Evolutionary conservation across 1,139 yeast species (phyloP), one percentile per base, ranked within the genome.

Genomic region (Taiozyma sp.): DNA sequence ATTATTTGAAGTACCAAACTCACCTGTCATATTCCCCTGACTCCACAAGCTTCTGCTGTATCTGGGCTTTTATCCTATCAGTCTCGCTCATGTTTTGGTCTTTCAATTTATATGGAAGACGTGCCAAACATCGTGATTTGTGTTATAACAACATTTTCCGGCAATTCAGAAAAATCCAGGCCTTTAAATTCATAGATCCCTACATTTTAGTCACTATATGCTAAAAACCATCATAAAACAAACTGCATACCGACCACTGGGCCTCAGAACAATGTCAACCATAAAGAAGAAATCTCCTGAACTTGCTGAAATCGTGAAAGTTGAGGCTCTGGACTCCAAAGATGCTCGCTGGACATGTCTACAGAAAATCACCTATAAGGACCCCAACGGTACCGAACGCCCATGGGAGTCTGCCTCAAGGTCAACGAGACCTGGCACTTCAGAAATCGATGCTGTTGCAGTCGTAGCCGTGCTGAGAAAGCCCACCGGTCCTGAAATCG

Each of bases 361-460:
- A 49, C 71, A 77, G 53, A 85, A 81, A 62, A 76, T 90, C 55
- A 76, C 81, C 53, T 91, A 89, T 67, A 61, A 64, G 19, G 90
- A 85, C 58, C 93, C 96, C 11, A 70, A 71, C 40, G 96, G 96
- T 1, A 66, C 57, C 7, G 62, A 56, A 47, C 59, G 76, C 44
- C 85, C 81, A 48, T 93, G 98, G 97, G 99, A 93, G 69, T 85
- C 84, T 79, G 95, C 96, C 3, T 80, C 88, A 1, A 77, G 99
- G 57, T 78, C 84, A 46, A 91, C 98, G 8, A 75, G 96, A 54
- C 81, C 85, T 6, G 74, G 70, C 34, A 83, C 83, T 14, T 72
- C 84, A 10, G 80, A 80, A 14, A 75, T 84, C 26, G 98, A 91
- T 65, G 97, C 96, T 7, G 97, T 90, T n/a, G 90, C 93, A 1